A percentile compares a stretch with the other conserved stretches of the same genome.
phyloP scores from a whole-genome alignment of 306 rosid species.

The Sechiopsis laciniata region DNA sequence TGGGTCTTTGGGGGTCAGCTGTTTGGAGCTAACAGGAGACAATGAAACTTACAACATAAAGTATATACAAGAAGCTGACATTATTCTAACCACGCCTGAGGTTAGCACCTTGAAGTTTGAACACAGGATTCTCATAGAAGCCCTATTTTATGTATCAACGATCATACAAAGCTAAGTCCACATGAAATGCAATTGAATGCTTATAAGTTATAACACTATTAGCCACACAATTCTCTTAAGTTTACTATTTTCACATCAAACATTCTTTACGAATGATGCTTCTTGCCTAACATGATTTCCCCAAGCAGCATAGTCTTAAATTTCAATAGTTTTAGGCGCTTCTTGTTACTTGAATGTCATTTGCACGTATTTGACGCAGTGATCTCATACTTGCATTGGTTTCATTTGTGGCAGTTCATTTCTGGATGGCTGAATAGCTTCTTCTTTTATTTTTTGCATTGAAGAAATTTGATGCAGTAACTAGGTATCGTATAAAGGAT shows the following conservation, averaged over 20 bases:
- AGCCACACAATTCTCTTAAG: background rate
- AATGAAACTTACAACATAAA: slow-evolving; percentile 64
- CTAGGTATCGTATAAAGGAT: slow-evolving; percentile 64
- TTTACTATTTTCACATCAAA: background rate
- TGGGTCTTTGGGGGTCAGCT: slow-evolving; percentile 60
- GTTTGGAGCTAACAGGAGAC: slow-evolving; percentile 93
- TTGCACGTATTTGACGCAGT: background rate
- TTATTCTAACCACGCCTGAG: slow-evolving; percentile 94
- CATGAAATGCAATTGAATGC: slow-evolving; percentile 1
- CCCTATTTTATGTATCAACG: background rate
- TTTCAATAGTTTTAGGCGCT: background rate
- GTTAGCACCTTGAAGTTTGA: slow-evolving; percentile 35
- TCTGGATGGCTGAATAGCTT: slow-evolving; percentile 27
- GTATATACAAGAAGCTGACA: slow-evolving; percentile 80
- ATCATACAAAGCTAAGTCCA: background rate
- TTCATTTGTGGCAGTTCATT: slow-evolving; percentile 23
- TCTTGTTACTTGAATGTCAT: slow-evolving; percentile 8
- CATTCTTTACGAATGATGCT: background rate
- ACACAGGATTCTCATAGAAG: slow-evolving; percentile 16
- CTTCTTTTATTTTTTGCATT: slow-evolving; percentile 17
- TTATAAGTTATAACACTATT: background rate
- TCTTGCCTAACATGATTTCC: background rate
- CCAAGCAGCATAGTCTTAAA: background rate
- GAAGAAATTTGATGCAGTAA: slow-evolving; percentile 92
- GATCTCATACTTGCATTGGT: slow-evolving; percentile 14